Base-by-base conservation (phyloP, 2,329 filamentous ascomycete genomes). In the Gyromitra esculenta region DNA sequence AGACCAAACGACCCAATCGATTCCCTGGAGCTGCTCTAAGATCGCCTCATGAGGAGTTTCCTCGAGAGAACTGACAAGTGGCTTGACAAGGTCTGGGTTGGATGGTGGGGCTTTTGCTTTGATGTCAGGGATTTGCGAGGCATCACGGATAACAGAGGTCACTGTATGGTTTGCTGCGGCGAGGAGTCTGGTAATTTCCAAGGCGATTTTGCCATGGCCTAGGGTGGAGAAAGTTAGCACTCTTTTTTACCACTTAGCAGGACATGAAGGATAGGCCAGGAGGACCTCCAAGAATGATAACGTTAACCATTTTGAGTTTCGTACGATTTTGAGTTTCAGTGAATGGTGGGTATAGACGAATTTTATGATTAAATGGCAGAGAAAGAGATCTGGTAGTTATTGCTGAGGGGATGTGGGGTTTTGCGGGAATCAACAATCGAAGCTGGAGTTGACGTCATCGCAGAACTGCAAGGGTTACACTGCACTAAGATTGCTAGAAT, bases 121-220 rank as follows among this genome's bases (percentile, higher is more conserved):
- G 73, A 96, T 90, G 68, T 89, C 85, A 2, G 85, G 82, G 56
- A 88, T 87, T 79, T 96, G 92, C 0, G 89, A 89, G n/a, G 88
- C 85, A 78, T 89, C 88, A 81, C 93, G 91, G 82, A 96, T 91
- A 77, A 96, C 85, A 82, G 90, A 92, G 76, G 91, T 94, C 69
- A 96, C 91, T 79, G 88, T 89, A 91, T 92, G 95, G 43, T 88
- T 89, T 79, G 90, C 89, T 65, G 89, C 86, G 54, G 96, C 88
- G 6, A 96, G 89, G 75, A 94, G 87, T 0, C 91, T 91, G 7
- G 92, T 96, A 50, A 96, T 87, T 56, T 91, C 85, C 75, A 92
- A 89, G 79, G 92, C 88, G 76, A 96, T 84, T 82, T 94, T 93
- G 84, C 93, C 93, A 85, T 94, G 92, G 81, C 92, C 93, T 69